These are phyloP conservation scores for Sporothrix variecibatus DNA, from an alignment of 2,329 filamentous ascomycete species.

Conservation along the genomic window DNA sequence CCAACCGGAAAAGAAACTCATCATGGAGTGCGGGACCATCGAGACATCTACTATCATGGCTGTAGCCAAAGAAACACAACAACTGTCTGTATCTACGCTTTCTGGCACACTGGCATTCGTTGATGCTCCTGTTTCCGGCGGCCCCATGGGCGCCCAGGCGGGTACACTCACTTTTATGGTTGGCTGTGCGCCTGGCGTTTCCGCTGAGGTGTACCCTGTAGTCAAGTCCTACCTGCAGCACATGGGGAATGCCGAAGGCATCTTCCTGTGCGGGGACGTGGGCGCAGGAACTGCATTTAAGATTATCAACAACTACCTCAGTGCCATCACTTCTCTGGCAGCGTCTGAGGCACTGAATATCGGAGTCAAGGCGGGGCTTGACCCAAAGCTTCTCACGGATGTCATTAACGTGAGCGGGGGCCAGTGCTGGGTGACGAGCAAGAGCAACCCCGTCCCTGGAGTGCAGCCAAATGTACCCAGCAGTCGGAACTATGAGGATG, in stretches of 20 bases:
- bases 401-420: conserved; percentile 15
- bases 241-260: not conserved
- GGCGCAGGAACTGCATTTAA: conserved; percentile 11
- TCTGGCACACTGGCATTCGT: not conserved
- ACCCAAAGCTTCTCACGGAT: conserved; percentile 6
- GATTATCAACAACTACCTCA: conserved; percentile 19
- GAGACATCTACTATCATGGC: not conserved
- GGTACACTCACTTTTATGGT: conserved; percentile 8
- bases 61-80: not conserved
- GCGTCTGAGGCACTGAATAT: conserved; percentile 12
- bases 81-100: not conserved
- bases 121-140: not conserved
- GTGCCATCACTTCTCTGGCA: conserved; percentile 7
- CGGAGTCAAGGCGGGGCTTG: conserved; percentile 3
- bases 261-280: conserved; percentile 2
- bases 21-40: conserved; percentile 18
- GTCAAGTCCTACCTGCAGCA: not conserved
- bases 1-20: not conserved
- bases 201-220: not conserved
- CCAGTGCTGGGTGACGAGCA: conserved; percentile 17
- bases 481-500: conserved; percentile 4
- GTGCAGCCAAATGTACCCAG: conserved; percentile 12
- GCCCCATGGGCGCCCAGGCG: not conserved
- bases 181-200: not conserved
- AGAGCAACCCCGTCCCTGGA: conserved; percentile 12